A percentile compares a stretch with the other conserved stretches of the same genome.
Conservation (phyloP, 2,329 filamentous ascomycete species). For the Aschersonia sp. region DNA sequence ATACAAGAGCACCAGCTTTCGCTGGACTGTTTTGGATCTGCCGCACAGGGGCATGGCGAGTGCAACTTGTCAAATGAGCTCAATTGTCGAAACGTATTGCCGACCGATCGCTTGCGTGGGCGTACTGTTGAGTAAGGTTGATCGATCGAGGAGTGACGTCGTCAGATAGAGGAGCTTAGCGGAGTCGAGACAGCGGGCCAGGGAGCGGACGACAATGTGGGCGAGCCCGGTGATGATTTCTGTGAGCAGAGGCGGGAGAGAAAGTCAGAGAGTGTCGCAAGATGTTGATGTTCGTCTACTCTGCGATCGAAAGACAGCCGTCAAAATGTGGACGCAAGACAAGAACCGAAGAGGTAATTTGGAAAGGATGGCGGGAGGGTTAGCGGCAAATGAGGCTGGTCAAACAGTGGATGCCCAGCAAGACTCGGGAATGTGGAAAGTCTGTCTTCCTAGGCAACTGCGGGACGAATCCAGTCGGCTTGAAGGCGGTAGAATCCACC, state of each 20-base stretch:
- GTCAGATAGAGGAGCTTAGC: neutral
- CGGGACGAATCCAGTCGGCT: neutral
- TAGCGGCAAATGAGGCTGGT: neutral
- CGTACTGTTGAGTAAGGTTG: neutral
- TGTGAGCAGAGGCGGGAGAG: neutral
- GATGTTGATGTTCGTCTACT: neutral
- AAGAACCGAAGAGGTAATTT: neutral
- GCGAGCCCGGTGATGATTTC: neutral
- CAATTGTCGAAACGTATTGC: no score
- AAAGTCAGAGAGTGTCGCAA: neutral
- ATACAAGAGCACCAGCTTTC: slow-evolving; percentile 87
- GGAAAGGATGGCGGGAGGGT: neutral
- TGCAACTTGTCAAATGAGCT: neutral
- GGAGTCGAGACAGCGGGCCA: neutral
- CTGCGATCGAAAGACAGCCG: no score
- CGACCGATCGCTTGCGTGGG: no score
- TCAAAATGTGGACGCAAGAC: no score
- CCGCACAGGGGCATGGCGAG: slow-evolving; percentile 34
- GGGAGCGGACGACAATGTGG: neutral
- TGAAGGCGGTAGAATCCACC: neutral
- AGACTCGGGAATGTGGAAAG: neutral
- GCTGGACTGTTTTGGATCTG: slow-evolving; percentile 74
- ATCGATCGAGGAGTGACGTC: neutral
- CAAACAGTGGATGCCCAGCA: neutral
- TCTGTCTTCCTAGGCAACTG: neutral